phyloP scores from a whole-genome alignment of 768 basidiomycete genomes.

The Lactarius evosmus region DNA sequence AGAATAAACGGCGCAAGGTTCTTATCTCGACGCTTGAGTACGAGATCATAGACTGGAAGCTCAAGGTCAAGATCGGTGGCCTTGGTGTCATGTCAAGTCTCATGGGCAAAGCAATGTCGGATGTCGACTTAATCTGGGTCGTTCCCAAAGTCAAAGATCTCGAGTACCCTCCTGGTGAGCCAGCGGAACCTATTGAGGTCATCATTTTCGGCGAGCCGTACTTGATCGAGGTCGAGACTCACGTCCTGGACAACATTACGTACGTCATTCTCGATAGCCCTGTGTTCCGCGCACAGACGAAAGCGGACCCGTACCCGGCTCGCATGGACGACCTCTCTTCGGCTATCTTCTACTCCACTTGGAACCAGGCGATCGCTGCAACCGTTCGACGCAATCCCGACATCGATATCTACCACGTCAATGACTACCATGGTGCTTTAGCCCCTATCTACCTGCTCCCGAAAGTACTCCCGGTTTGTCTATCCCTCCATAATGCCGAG shows the following conservation, averaged over 20 bases:
- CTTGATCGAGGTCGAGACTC: conserved; percentile 93
- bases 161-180: conserved; percentile 89
- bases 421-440: conserved; percentile 93
- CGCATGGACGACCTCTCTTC: conserved; percentile 97
- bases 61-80: conserved; percentile 97
- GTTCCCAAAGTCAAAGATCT: conserved; percentile 93
- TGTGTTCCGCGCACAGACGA: conserved; percentile 95
- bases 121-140: conserved; percentile 93
- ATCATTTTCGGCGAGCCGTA: conserved; percentile 96
- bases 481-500: conserved; percentile 95
- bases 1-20: conserved; percentile 85
- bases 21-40: conserved; percentile 93
- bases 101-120: conserved; percentile 98
- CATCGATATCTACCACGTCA: conserved; percentile 92
- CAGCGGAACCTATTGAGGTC: conserved; percentile 91
- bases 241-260: conserved; percentile 91
- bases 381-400: conserved; percentile 82
- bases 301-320: conserved; percentile 92
- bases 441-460: conserved; percentile 89
- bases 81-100: conserved; percentile 96
- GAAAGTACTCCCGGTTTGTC: conserved; percentile 83
- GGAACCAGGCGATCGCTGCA: conserved; percentile 95
- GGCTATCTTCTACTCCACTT: conserved; percentile 96
- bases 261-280: conserved; percentile 92
- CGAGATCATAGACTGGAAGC: conserved; percentile 95